Percentiles rank a stretch among this genome's conserved stretches.
Evolutionary conservation across 768 basidiomycete species (phyloP).

Genomic region (Rickenella mellea): DNA sequence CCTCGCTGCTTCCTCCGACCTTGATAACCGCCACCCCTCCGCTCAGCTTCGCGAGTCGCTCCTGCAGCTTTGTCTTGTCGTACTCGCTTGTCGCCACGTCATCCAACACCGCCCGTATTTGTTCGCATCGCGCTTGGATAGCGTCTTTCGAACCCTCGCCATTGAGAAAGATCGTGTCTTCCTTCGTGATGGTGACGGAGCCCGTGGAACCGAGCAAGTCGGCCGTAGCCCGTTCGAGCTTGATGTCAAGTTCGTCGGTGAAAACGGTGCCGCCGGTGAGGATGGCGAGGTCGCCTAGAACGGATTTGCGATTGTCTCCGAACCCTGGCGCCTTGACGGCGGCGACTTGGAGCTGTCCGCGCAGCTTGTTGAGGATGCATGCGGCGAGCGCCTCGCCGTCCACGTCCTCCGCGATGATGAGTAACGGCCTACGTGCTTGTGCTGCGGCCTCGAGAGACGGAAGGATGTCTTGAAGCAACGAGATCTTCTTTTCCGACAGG

Average conservation of each 20-base stretch:
- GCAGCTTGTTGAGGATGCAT: slow-evolving; percentile 98
- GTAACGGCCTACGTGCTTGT: slow-evolving; percentile 71
- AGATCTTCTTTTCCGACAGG: slow-evolving; percentile 97
- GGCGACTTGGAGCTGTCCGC: slow-evolving; percentile 88
- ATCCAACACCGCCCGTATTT: slow-evolving; percentile 75
- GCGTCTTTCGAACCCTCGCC: slow-evolving; percentile 86
- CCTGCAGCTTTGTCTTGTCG: slow-evolving; percentile 91
- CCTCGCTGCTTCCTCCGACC: slow-evolving; percentile 88
- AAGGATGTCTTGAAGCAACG: slow-evolving; percentile 86
- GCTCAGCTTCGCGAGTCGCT: slow-evolving; percentile 90
- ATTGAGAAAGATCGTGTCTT: slow-evolving; percentile 94
- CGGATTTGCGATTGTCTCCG: slow-evolving; percentile 97
- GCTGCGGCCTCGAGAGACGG: slow-evolving; percentile 80
- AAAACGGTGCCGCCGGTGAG: slow-evolving; percentile 97
- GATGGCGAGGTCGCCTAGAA: slow-evolving; percentile 94
- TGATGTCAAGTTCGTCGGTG: slow-evolving; percentile 93
- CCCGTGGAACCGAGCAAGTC: slow-evolving; percentile 90
- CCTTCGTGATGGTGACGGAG: slow-evolving; percentile 90
- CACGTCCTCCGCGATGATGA: slow-evolving; percentile 96
- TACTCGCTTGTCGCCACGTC: slow-evolving; percentile 87
- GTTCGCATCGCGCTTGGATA: slow-evolving; percentile 91
- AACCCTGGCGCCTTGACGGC: slow-evolving; percentile 98
- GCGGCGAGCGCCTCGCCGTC: slow-evolving; percentile 98
- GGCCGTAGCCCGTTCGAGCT: slow-evolving; percentile 81
- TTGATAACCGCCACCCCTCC: slow-evolving; percentile 99